A percentile compares a stretch with the other conserved stretches of the same genome.
These are phyloP conservation scores for Tulasnella sp. DNA, from an alignment of 768 basidiomycete genomes.

Conservation along the genomic window DNA sequence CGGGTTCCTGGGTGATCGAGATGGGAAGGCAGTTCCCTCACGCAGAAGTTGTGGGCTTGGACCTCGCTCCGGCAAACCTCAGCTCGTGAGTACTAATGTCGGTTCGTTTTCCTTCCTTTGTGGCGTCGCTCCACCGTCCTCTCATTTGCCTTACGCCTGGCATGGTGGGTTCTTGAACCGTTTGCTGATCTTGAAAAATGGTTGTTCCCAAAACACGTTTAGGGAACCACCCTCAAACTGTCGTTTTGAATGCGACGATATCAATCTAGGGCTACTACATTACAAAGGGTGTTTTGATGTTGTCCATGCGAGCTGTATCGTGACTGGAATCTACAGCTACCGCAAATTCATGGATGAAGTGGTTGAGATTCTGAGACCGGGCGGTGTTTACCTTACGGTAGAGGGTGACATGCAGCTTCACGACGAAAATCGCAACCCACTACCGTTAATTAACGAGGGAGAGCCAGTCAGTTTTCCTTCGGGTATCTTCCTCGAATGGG, in stretches of 20 bases:
- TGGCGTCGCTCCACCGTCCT: no score
- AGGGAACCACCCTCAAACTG: not conserved
- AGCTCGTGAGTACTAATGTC: not conserved
- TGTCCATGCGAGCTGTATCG: not conserved
- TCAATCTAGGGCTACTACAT: not conserved
- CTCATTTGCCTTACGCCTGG: no score
- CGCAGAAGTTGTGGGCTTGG: not conserved
- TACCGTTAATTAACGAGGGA: not conserved
- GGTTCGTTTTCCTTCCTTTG: no score
- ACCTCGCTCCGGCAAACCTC: slow-evolving; percentile 2
- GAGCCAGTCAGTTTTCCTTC: not conserved
- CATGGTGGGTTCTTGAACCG: no score
- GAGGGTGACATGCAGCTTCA: not conserved
- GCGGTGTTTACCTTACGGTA: slow-evolving; percentile 20
- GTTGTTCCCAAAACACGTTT: no score
- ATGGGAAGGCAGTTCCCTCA: slow-evolving; percentile 17
- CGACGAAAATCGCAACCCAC: not conserved
- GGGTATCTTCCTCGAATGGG: not conserved
- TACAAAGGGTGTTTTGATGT: not conserved
- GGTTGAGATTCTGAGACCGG: not conserved
- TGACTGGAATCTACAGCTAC: not conserved
- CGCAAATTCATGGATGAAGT: not conserved
- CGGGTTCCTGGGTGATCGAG: slow-evolving; percentile 6
- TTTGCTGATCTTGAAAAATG: no score
- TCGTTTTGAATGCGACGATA: slow-evolving; percentile 12